Base-by-base conservation (phyloP, 331 rosid species). In the Malus hybrid region DNA sequence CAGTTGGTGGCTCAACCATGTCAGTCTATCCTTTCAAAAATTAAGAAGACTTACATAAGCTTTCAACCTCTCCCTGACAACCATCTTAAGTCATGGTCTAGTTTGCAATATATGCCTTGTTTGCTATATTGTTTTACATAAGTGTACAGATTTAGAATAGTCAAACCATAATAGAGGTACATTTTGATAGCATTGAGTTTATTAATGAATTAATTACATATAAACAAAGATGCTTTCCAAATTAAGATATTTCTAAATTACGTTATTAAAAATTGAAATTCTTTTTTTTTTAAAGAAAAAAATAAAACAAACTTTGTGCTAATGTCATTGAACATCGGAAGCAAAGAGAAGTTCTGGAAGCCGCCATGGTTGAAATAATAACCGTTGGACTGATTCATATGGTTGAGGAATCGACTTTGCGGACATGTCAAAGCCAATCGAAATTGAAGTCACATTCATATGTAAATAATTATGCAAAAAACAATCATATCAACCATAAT, bases 11-110 rank as follows among this genome's bases (percentile, higher is more conserved):
- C 12, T 0, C 4, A 39, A 39, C 0, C 46, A 39, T 9, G 1
- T 3, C 1, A 8, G 1, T 36, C 4, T 36, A 36, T 8, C 11
- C 0, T 36, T 36, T 9, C 4, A 0, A 0, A 8, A 8, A 8
- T 36, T 36, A 2, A 0, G 1, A 36, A 36, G 11, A 36, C 11
- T 36, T 0, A 36, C 4, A 36, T 0, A 2, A 36, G 0, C 3
- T 36, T 36, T 36, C 3, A 36, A 2, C 0, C 0, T 36, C 10
- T 2, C 1, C 42, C 10, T 34, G 42, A 34, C 10, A 36, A 36
- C 10, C 42, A 36, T 36, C 11, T 0, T 36, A 10, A 42, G 48
- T 42, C 13, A 42, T 10, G 5, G 4, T 42, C 1, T 42, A 42
- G 48, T 42, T 42, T 10, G 48, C 48, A 42, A 39, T 39, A 39